These are phyloP conservation scores for Mycena vitilis DNA, from an alignment of 768 basidiomycete genomes.

Conservation along the genomic window DNA sequence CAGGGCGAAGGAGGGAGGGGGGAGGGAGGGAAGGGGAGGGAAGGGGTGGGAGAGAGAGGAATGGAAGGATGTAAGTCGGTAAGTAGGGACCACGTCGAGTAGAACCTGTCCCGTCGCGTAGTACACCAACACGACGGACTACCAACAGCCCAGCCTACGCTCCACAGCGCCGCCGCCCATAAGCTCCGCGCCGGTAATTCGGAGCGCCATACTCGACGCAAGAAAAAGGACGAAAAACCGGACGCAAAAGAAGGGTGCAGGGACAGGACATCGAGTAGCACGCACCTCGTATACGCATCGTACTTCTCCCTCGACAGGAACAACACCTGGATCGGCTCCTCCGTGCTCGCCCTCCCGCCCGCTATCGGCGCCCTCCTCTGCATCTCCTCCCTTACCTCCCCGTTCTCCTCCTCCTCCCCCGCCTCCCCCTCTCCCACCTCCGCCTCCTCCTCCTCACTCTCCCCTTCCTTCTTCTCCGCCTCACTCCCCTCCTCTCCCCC, in stretches of 20 bases:
- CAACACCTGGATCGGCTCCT: constrained; percentile 30
- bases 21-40: not conserved
- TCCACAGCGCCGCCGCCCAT: too few species aligned
- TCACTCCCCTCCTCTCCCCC: not conserved
- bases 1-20: not conserved
- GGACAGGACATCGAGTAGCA: not conserved
- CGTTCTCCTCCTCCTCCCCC: not conserved
- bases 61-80: too few species aligned
- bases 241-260: too few species aligned
- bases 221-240: not conserved
- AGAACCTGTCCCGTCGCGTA: too few species aligned
- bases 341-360: not conserved
- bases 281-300: constrained; percentile 29
- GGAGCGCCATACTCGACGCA: too few species aligned
- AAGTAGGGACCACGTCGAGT: too few species aligned
- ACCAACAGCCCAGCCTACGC: too few species aligned
- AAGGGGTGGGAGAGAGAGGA: not conserved
- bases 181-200: too few species aligned
- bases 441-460: not conserved
- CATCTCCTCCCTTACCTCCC: not conserved
- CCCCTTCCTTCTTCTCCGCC: not conserved
- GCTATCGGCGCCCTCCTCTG: constrained; percentile 8
- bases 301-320: constrained; percentile 34
- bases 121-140: too few species aligned
- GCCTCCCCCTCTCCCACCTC: not conserved